A percentile compares a stretch with the other conserved stretches of the same genome.
phyloP scores from a whole-genome alignment of 2,329 filamentous ascomycete genomes.

The Aspergillus sp. region DNA sequence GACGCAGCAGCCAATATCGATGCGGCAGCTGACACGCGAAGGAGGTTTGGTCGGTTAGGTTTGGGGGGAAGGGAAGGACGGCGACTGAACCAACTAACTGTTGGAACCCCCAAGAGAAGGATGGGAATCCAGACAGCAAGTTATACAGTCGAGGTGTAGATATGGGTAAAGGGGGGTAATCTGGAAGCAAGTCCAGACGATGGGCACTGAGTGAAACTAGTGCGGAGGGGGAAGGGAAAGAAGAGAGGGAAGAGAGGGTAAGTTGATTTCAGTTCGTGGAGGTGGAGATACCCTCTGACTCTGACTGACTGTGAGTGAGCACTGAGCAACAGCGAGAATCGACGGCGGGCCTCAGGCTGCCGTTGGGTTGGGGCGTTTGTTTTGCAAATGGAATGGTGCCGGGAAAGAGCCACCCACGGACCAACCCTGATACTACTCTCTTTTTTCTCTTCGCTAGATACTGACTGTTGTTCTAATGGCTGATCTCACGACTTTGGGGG shows the following conservation, averaged over 20 bases:
- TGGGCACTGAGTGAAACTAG: constrained; percentile 10
- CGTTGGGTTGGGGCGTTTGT: constrained; percentile 14
- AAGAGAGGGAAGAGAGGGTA: constrained; percentile 13
- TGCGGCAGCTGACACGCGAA: constrained; percentile 21
- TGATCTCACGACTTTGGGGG: background rate
- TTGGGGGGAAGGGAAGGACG: background rate
- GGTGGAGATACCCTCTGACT: constrained; percentile 12
- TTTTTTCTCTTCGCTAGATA: background rate
- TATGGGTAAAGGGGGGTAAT: constrained; percentile 3
- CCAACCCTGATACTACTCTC: background rate
- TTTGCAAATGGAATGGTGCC: constrained; percentile 9
- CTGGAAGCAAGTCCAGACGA: constrained; percentile 10
- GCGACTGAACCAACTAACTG: constrained; percentile 19
- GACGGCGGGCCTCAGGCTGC: constrained; percentile 22
- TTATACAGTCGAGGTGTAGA: constrained; percentile 8
- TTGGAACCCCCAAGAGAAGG: constrained; percentile 17
- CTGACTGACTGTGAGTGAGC: background rate
- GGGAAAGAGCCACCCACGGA: constrained; percentile 4
- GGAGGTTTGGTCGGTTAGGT: constrained; percentile 12
- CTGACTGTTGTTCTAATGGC: background rate
- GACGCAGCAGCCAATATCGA: constrained; percentile 17
- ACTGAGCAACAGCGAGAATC: constrained; percentile 2
- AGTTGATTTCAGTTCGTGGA: constrained; percentile 12
- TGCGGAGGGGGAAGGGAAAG: constrained; percentile 17
- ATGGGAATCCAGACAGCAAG: constrained; percentile 22